Conservation (phyloP, 2,329 filamentous ascomycete genomes). For the Venturia oleaginea region DNA sequence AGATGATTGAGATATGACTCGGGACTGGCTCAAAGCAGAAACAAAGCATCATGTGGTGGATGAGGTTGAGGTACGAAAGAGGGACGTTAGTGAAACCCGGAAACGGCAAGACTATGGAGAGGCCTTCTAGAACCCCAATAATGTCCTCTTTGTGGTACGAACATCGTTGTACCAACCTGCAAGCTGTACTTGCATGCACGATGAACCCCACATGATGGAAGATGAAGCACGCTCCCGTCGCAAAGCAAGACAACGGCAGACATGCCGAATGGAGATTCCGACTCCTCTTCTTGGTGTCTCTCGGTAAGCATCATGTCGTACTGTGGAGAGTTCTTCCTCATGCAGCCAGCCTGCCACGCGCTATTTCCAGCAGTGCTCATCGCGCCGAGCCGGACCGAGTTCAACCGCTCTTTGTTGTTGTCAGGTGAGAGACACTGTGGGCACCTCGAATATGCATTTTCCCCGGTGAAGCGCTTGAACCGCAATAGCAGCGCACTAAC, state of each 20-base stretch:
- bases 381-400: background rate
- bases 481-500: background rate
- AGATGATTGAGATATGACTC: background rate
- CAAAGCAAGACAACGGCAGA: background rate
- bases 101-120: background rate
- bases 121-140: background rate
- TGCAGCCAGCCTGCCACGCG: conserved; percentile 6
- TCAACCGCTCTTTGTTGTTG: background rate
- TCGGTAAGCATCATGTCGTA: background rate
- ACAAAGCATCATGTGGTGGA: background rate
- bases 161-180: background rate
- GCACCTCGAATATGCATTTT: background rate
- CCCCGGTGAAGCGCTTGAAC: background rate
- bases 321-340: background rate
- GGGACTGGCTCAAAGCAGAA: background rate
- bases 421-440: no score
- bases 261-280: background rate
- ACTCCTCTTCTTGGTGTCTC: background rate
- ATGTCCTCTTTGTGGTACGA: background rate
- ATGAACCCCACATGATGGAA: background rate
- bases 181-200: background rate
- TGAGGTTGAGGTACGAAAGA: background rate
- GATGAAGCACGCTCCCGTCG: background rate
- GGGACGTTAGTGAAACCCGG: background rate
- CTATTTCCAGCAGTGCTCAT: background rate